Base-by-base conservation (phyloP, 495 filamentous ascomycete genomes). In the Penicillium arizonense region DNA sequence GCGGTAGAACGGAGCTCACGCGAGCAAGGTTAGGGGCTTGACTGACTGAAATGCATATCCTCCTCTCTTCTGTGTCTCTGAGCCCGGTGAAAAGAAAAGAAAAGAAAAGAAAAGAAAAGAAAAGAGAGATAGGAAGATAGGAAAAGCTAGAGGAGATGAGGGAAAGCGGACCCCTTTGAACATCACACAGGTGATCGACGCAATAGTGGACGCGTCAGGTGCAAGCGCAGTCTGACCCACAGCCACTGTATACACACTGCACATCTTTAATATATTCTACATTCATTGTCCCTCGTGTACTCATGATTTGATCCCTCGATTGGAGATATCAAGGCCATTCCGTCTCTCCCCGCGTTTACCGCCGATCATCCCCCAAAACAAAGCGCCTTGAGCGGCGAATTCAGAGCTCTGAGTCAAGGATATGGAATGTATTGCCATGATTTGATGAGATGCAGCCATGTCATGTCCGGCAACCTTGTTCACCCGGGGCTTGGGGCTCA, bases 181-280 rank as follows among this genome's bases (percentile, higher is more conserved):
- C 28, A 40, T 34, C 44, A 23, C 44, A 23, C 36, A 30, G 36
- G 41, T 52, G 43, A 52, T 56, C 47, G 37, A 33, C 36, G 13
- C 21, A 11, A 32, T 34, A 30, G 35, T 18, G 33, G 35, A 30
- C 54, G 49, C 28, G 54, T 57, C 54, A 57, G 54, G 54, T 47
- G 54, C 18, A 38, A 50, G 46, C 26, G 12, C 44, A 28, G n/a
- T 18, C 41, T 36, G 44, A 47, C 45, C 44, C 44, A 21, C 44
- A 21, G 14, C 43, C 16, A 24, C 44, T 34, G 5, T 18, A 3
- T 18, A 35, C 44, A 35, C 36, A 16, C 12, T 26, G 32, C 4
- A 6, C 32, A n/a, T 38, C 21, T 50, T 50, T 55, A 39, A 55
- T 44, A 2, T 47, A 37, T 37, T 47, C 16, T 35, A 11, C 18